Percentiles rank a stretch among this genome's conserved stretches.
Evolutionary conservation across 441 rosid species (phyloP).

Genomic region (Geranium incanum): DNA sequence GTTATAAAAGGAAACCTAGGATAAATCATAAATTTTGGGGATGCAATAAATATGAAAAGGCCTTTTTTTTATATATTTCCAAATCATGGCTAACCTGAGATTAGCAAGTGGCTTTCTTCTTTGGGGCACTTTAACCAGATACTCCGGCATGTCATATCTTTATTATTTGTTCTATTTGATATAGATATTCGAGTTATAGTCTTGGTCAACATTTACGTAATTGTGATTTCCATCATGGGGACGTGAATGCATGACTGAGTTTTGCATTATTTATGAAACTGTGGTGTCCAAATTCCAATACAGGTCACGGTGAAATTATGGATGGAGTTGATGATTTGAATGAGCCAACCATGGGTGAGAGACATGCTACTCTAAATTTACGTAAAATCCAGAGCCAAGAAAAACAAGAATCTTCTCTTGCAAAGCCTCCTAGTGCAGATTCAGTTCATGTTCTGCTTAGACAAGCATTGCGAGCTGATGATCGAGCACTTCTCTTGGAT

Average conservation of each 20-base stretch:
- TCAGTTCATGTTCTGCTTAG: slow-evolving; percentile 72
- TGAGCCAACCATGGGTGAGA: slow-evolving; percentile 94
- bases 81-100: not conserved
- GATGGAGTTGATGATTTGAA: slow-evolving; percentile 59
- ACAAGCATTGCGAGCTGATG: slow-evolving; percentile 85
- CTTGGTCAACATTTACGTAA: not conserved
- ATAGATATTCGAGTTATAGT: too few species aligned
- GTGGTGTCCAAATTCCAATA: slow-evolving; percentile 11
- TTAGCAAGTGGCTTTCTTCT: not conserved
- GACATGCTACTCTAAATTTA: slow-evolving; percentile 52
- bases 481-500: slow-evolving; percentile 73
- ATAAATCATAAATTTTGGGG: not conserved
- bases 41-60: not conserved
- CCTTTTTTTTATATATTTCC: too few species aligned
- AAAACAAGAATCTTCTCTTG: slow-evolving; percentile 27
- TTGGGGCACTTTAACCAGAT: too few species aligned
- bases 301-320: slow-evolving; percentile 51
- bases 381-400: slow-evolving; percentile 25
- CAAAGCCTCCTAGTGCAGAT: slow-evolving; percentile 74
- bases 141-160: too few species aligned
- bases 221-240: not conserved
- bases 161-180: too few species aligned
- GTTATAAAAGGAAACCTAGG: not conserved
- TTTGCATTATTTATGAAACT: slow-evolving; percentile 8
- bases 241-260: not conserved